Evolutionary conservation across 257 asterid species (phyloP).

Genomic region (Striga asiatica): DNA sequence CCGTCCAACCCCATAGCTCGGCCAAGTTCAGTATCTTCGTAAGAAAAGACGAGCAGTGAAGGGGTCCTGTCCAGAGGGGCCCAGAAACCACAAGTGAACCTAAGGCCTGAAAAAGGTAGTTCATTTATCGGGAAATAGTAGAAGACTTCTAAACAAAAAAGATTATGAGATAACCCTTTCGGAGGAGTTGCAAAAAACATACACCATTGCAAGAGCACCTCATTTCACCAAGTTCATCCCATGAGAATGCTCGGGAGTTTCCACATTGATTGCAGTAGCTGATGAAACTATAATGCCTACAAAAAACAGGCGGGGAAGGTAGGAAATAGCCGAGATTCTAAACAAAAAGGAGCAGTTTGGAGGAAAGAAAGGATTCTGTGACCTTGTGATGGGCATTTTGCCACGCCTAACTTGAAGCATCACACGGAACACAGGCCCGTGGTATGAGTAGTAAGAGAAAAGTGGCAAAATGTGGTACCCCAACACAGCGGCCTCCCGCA

Average conservation of each 20-base stretch:
- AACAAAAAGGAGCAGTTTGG: neutral
- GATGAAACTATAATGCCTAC: constrained; percentile 62
- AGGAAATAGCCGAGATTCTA: constrained; percentile 8
- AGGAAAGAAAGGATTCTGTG: neutral
- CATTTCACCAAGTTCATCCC: constrained; percentile 60
- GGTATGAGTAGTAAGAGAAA: constrained; percentile 90
- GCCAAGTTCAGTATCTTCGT: constrained; percentile 59
- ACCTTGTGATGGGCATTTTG: constrained; percentile 56
- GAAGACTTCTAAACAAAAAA: neutral
- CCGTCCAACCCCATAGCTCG: constrained; percentile 75
- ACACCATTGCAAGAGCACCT: constrained; percentile 61
- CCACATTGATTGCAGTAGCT: constrained; percentile 82
- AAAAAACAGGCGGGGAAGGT: constrained; percentile 9
- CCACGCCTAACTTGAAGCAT: constrained; percentile 83
- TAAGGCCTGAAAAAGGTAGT: constrained; percentile 50
- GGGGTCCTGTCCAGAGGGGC: constrained; percentile 95
- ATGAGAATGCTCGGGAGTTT: constrained; percentile 44
- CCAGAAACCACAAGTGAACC: constrained; percentile 76
- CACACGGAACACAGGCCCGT: constrained; percentile 83
- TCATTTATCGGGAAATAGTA: neutral
- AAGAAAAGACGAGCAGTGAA: constrained; percentile 49
- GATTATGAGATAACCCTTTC: neutral
- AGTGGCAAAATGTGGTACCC: constrained; percentile 81
- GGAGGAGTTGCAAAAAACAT: constrained; percentile 15
- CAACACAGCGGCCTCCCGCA: constrained; percentile 77